Conservation (phyloP, 2,329 filamentous ascomycete genomes). For the Aspergillus hortae region DNA sequence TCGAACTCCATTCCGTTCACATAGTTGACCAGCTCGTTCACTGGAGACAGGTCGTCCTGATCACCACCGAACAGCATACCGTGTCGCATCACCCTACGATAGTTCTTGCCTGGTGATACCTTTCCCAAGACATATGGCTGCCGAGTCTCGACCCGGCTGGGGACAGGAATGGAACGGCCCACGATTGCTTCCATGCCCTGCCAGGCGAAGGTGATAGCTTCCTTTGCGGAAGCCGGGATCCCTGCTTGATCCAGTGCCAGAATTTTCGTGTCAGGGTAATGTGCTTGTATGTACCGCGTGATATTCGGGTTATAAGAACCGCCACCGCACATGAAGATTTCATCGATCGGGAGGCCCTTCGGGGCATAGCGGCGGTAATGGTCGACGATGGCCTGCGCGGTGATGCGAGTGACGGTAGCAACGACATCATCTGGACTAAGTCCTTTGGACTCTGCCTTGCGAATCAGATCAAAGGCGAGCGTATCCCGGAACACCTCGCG, state of each 20-base stretch:
- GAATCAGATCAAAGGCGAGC: no score
- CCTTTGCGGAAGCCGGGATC: slow-evolving; percentile 56
- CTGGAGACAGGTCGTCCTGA: slow-evolving; percentile 42
- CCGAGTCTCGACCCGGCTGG: slow-evolving; percentile 52
- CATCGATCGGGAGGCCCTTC: slow-evolving; percentile 44
- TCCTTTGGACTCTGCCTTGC: no score
- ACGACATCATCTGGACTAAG: no score
- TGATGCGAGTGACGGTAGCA: slow-evolving; percentile 48
- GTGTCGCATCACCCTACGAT: slow-evolving; percentile 51
- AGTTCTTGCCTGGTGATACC: slow-evolving; percentile 53
- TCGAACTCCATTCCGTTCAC: slow-evolving; percentile 47
- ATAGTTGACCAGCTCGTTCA: slow-evolving; percentile 51
- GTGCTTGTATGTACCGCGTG: slow-evolving; percentile 48
- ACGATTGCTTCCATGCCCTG: slow-evolving; percentile 59
- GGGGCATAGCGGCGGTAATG: slow-evolving; percentile 50
- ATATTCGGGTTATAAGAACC: slow-evolving; percentile 42
- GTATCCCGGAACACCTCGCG: slow-evolving; percentile 50
- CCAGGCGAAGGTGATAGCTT: slow-evolving; percentile 59
- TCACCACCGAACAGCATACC: slow-evolving; percentile 51
- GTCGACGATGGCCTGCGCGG: slow-evolving; percentile 56
- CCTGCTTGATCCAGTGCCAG: slow-evolving; percentile 57
- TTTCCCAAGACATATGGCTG: slow-evolving; percentile 54
- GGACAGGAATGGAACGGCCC: slow-evolving; percentile 54
- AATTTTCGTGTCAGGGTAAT: slow-evolving; percentile 49
- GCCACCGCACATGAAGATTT: slow-evolving; percentile 53